A percentile compares a stretch with the other conserved stretches of the same genome.
These are phyloP conservation scores for Dipodascus albidus DNA, from an alignment of 805 yeast species.

Conservation along the genomic window DNA sequence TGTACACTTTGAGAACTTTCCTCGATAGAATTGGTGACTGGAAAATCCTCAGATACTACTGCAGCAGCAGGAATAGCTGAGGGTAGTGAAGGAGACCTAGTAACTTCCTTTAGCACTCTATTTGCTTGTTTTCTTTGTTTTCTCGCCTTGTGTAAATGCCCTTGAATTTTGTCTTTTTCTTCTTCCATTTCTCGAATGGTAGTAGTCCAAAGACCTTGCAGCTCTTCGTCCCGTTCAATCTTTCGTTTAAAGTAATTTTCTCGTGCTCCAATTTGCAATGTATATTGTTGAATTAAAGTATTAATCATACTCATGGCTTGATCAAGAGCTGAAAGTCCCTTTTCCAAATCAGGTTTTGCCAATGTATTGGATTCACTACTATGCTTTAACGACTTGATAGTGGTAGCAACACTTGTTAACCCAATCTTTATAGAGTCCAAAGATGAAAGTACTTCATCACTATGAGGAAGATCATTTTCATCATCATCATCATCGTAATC, in stretches of 20 bases:
- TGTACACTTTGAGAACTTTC: not conserved
- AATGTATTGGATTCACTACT: slow-evolving; percentile 7
- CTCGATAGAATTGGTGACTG: not conserved
- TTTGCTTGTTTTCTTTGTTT: slow-evolving; percentile 23
- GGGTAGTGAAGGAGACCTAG: not conserved
- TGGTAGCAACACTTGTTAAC: not conserved
- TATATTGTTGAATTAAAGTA: slow-evolving; percentile 9
- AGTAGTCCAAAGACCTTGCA: slow-evolving; percentile 31
- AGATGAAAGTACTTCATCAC: slow-evolving; percentile 11
- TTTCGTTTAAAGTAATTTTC: slow-evolving; percentile 18
- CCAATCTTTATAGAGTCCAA: not conserved
- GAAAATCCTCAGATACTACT: not conserved
- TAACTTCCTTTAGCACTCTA: slow-evolving; percentile 14
- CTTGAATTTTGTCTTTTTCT: slow-evolving; percentile 30
- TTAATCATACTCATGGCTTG: slow-evolving; percentile 12
- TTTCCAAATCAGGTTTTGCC: slow-evolving; percentile 8
- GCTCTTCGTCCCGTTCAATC: slow-evolving; percentile 20
- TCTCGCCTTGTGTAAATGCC: slow-evolving; percentile 23
- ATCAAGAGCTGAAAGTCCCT: slow-evolving; percentile 11
- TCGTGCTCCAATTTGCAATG: slow-evolving; percentile 13
- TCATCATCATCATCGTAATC: slow-evolving; percentile 12
- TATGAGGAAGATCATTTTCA: slow-evolving; percentile 13
- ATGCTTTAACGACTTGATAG: not conserved
- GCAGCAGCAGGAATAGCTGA: not conserved
- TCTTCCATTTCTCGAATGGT: slow-evolving; percentile 30